Percentiles rank a stretch among this genome's conserved stretches.
Evolutionary conservation across 2,329 filamentous ascomycete species (phyloP).

Genomic region (Claviceps sp.): DNA sequence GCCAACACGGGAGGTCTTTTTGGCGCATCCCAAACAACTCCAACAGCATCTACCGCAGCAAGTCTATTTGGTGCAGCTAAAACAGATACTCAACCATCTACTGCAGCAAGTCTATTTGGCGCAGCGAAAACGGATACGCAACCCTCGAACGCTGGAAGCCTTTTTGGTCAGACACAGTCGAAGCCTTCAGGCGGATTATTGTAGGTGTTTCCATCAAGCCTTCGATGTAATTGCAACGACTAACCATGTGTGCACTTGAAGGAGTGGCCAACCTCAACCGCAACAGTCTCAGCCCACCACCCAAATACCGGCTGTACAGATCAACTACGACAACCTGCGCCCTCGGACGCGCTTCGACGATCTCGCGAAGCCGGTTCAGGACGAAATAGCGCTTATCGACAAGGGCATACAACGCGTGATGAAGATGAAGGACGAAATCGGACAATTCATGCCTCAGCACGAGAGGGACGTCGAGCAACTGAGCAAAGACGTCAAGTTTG

Average conservation of each 20-base stretch:
- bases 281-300: slow-evolving; percentile 25
- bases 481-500: slow-evolving; percentile 32
- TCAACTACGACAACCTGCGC: slow-evolving; percentile 65
- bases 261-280: slow-evolving; percentile 18
- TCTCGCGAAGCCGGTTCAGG: slow-evolving; percentile 68
- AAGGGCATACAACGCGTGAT: slow-evolving; percentile 70
- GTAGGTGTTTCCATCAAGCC: slow-evolving; percentile 12
- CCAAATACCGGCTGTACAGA: slow-evolving; percentile 58
- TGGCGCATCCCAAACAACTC: slow-evolving; percentile 11
- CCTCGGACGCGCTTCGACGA: slow-evolving; percentile 88
- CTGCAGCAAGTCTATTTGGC: slow-evolving; percentile 18
- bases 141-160: slow-evolving; percentile 10
- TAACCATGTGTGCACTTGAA: not conserved
- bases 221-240: not conserved
- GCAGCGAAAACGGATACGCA: slow-evolving; percentile 10
- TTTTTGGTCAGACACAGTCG: slow-evolving; percentile 23
- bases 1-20: slow-evolving; percentile 17
- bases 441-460: slow-evolving; percentile 49
- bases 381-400: slow-evolving; percentile 66
- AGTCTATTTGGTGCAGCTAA: slow-evolving; percentile 3
- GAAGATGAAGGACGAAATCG: slow-evolving; percentile 61
- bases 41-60: slow-evolving; percentile 8
- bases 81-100: slow-evolving; percentile 12
- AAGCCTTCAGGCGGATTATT: slow-evolving; percentile 19
- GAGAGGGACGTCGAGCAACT: slow-evolving; percentile 34